phyloP scores from a whole-genome alignment of 108 stramenopile genomes.

The Thalassiosira profunda region DNA sequence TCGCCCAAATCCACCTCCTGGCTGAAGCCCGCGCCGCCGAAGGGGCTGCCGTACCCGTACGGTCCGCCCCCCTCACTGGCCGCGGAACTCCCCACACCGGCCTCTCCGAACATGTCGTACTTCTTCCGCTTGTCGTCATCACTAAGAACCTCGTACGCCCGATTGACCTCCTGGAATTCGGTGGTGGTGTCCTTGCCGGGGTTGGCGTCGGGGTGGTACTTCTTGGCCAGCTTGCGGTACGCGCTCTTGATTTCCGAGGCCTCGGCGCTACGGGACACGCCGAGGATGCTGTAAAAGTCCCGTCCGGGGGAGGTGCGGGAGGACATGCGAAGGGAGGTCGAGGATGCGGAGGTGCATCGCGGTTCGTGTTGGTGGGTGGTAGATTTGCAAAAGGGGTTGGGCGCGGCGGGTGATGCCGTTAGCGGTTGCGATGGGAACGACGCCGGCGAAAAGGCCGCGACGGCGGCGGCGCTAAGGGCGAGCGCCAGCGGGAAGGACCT shows the following conservation, averaged over 20 bases:
- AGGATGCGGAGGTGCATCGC: no score
- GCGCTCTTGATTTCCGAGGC: constrained; percentile 84
- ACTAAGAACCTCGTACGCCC: constrained; percentile 93
- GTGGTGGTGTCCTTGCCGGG: constrained; percentile 74
- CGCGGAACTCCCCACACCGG: constrained; percentile 63
- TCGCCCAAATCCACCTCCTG: constrained; percentile 96
- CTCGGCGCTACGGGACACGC: constrained; percentile 69
- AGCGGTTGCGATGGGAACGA: constrained; percentile 1
- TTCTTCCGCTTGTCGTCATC: constrained; percentile 88
- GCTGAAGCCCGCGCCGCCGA: constrained; percentile 78
- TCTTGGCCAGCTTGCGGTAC: constrained; percentile 83
- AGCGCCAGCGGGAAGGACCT: constrained; percentile 16
- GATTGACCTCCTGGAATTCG: constrained; percentile 81
- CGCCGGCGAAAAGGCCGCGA: constrained; percentile 39
- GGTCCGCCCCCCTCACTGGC: constrained; percentile 56
- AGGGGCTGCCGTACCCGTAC: constrained; percentile 55
- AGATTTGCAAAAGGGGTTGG: constrained; percentile 3
- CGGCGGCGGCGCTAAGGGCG: constrained; percentile 24
- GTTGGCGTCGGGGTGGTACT: constrained; percentile 92
- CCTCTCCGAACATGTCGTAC: constrained; percentile 93
- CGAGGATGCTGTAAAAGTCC: constrained; percentile 87
- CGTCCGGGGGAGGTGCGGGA: constrained; percentile 59
- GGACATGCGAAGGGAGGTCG: constrained; percentile 75
- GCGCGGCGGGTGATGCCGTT: not conserved
- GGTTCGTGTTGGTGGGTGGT: no score